Conservation (phyloP, 257 asterid species). For the Rauvolfia tetraphylla region DNA sequence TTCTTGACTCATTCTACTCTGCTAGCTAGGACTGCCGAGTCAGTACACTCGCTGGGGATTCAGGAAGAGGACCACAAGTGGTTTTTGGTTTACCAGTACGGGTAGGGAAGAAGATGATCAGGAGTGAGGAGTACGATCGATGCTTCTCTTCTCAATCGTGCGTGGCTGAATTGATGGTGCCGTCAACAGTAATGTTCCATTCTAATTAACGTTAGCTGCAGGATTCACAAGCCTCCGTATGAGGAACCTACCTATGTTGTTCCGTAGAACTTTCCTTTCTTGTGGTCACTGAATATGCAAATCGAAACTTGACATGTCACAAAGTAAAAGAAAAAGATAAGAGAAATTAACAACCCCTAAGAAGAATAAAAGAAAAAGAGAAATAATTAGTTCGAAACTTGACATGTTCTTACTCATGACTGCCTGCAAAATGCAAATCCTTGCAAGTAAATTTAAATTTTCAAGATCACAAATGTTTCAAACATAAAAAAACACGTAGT, state of each 20-base stretch:
- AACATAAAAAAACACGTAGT: too few relatives aligned
- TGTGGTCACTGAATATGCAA: neutral
- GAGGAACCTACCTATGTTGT: neutral
- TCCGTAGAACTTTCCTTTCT: neutral
- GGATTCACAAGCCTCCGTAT: neutral
- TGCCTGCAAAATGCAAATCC: too few relatives aligned
- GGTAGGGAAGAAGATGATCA: neutral
- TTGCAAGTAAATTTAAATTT: too few relatives aligned
- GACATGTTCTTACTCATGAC: too few relatives aligned
- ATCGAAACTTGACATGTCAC: too few relatives aligned
- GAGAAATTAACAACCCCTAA: too few relatives aligned
- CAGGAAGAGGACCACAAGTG: conserved; percentile 1
- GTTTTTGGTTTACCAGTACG: neutral
- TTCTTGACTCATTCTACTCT: too few relatives aligned
- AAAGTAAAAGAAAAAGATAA: too few relatives aligned
- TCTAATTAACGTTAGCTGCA: neutral
- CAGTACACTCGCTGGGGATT: neutral
- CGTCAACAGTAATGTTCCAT: neutral
- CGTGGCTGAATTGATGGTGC: conserved; percentile 3
- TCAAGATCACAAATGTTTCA: too few relatives aligned
- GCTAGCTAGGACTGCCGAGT: neutral
- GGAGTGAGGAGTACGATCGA: too few relatives aligned
- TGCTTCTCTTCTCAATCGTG: neutral
- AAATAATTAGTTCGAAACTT: too few relatives aligned
- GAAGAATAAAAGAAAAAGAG: too few relatives aligned